Conservation (phyloP, 805 yeast species). For the Pichia exigua region DNA sequence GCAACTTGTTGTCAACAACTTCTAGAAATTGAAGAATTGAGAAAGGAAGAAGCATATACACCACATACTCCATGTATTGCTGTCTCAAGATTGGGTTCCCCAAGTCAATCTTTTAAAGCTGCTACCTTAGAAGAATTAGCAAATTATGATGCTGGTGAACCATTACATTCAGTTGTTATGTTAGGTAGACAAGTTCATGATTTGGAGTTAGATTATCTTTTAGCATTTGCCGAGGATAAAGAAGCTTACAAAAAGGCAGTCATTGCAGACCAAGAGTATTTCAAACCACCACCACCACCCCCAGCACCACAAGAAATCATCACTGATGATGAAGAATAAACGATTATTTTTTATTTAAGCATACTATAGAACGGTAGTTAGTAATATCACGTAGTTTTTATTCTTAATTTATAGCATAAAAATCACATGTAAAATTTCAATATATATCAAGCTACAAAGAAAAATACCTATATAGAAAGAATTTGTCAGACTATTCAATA, state of each 20-base stretch:
- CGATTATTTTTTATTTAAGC: background rate
- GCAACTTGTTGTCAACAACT: conserved; percentile 83
- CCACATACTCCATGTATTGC: conserved; percentile 90
- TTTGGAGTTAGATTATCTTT: conserved; percentile 76
- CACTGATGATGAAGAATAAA: conserved; percentile 12
- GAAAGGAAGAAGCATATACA: conserved; percentile 73
- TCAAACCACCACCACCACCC: conserved; percentile 33
- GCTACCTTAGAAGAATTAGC: conserved; percentile 74
- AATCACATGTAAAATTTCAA: background rate
- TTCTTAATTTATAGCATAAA: background rate
- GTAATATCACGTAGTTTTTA: background rate
- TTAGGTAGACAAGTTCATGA: conserved; percentile 93
- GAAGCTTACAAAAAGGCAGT: conserved; percentile 42
- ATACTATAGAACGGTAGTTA: background rate
- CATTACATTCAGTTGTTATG: conserved; percentile 84
- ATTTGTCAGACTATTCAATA: conserved; percentile 32
- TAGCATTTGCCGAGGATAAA: conserved; percentile 63
- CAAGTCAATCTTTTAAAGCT: conserved; percentile 73
- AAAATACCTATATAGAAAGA: background rate
- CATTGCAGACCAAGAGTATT: conserved; percentile 54
- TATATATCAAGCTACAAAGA: background rate
- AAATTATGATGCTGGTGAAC: conserved; percentile 86
- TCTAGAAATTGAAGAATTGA: conserved; percentile 75
- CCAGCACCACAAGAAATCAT: conserved; percentile 11
- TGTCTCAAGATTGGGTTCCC: conserved; percentile 84